Conservation (phyloP, 345 rosid species). For the Excoecaria cochinchinensis region DNA sequence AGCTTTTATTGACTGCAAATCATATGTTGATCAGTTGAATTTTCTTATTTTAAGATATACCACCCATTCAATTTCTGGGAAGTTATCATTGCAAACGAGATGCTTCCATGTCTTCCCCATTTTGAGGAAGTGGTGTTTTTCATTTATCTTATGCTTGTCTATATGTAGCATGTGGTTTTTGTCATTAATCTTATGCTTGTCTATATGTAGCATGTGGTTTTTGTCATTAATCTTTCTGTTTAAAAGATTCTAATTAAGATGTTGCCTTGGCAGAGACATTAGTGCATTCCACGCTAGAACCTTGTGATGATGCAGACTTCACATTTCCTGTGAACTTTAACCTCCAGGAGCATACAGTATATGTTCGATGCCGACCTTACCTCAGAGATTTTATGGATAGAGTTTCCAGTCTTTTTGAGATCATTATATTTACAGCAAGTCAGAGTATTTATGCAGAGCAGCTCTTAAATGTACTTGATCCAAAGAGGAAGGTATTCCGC, state of each 20-base stretch:
- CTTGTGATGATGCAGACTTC: conserved; percentile 83
- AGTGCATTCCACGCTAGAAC: conserved; percentile 90
- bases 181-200: not conserved
- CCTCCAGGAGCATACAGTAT: conserved; percentile 78
- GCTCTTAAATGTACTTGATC: conserved; percentile 97
- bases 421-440: conserved; percentile 95
- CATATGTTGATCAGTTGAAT: not conserved
- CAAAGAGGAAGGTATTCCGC: conserved; percentile 85
- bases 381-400: conserved; percentile 89
- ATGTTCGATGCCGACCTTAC: conserved; percentile 91
- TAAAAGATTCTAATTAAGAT: conserved; percentile 11
- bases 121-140: not conserved
- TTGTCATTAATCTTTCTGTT: conserved; percentile 7
- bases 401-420: conserved; percentile 79
- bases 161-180: conserved; percentile 1
- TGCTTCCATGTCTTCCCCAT: not conserved
- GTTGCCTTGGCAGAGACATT: conserved; percentile 67
- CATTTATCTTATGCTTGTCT: not conserved
- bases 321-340: conserved; percentile 88
- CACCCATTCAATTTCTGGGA: not conserved
- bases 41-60: not conserved
- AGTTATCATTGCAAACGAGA: not conserved
- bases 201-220: not conserved
- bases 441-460: conserved; percentile 97
- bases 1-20: not conserved